Base-by-base conservation (phyloP, 768 basidiomycete genomes). In the Leccinum pellstonianum region DNA sequence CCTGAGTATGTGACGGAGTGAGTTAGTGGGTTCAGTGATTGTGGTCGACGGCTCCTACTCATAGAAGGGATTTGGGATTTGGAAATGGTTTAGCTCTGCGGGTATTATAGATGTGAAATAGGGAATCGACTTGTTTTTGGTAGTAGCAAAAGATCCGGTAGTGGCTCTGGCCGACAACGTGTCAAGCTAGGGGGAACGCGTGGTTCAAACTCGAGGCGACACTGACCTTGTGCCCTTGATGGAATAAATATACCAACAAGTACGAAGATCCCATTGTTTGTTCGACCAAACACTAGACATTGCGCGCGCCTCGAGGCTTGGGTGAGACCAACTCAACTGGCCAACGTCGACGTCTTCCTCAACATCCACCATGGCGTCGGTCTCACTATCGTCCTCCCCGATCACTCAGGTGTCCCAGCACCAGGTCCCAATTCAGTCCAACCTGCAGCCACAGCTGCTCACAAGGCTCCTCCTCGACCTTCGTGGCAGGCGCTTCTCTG, bases 381-480 rank as follows among this genome's bases (percentile, higher is more conserved):
- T 70, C 33, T 59, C 73, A 9, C 56, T 75, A 47, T 85, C 84
- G 35, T 86, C 87, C 61, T 80, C 79, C 52, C 81, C 81, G 48
- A 83, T 83, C 50, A 83, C 81, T 0, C 82, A 83, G 71, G 81
- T 83, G 7, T 80, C 81, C 3, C 86, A 87, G 62, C 71, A 73
- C 47, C 71, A 67, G 19, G 79, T 80, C 2, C 85, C 88, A 41
- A 75, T 85, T 6, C 86, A 88, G 66, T 81, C 85, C 12, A 86
- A 85, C 66, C 77, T 93, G 35, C 90, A 94, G 76, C 92, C 91
- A 5, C 91, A 93, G 77, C 83, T 96, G 43, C 83, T 98, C 64
- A 89, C 93, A 25, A 83, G 93, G 66, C 82, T 99, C 66, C 84
- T 90, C 56, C 86, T 99, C 66, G 97, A 98, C 77, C 83, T 99